Base-by-base conservation (phyloP, 2,329 filamentous ascomycete species). In the Myrmaecium sp. region DNA sequence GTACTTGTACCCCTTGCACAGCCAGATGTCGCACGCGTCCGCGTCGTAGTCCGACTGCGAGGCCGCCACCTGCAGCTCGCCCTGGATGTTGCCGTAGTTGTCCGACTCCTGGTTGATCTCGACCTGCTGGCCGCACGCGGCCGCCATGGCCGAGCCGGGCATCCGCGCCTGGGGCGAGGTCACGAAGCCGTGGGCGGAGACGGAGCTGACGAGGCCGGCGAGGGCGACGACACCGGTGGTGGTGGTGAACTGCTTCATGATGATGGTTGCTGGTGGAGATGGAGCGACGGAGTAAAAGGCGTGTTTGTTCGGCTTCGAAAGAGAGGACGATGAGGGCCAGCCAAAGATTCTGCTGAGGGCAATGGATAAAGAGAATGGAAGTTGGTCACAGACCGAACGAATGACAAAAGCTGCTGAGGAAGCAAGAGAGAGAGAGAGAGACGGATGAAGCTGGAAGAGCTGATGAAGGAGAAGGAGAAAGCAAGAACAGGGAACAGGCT, bases 1-100 rank as follows among this genome's bases (percentile, higher is more conserved):
- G 46, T 60, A 66, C 41, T 68, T 59, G 49, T 61, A 62, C 33
- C 66, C 66, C 50, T 69, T 67, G 62, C 64, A 68, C 25, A 64
- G 55, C 55, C 56, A 66, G 39, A 66, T 50, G 38, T 64, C 49
- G 44, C 64, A 69, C 19, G 47, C 42, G 2, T 44, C 42, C 23
- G 52, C 50, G 29, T 62, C 49, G 47, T 58, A 64, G 49, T 65
- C 63, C 30, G 38, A 38, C 46, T 66, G 60, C 35, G 43, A 38
- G 30, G 29, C 43, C 41, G 56, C 59, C 25, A 61, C 51, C 42
- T 67, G 61, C 22, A 65, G 51, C 35, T 64, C 52, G 30, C 58
- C 58, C 46, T 71, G 66, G 35, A 70, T 49, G 45, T 69, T 70
- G 37, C 64, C 64, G 44, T 62, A 63, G 43, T 58, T 54, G 54